Evolutionary conservation across 2,329 filamentous ascomycete genomes (phyloP).

Genomic region (Periconia sp.): DNA sequence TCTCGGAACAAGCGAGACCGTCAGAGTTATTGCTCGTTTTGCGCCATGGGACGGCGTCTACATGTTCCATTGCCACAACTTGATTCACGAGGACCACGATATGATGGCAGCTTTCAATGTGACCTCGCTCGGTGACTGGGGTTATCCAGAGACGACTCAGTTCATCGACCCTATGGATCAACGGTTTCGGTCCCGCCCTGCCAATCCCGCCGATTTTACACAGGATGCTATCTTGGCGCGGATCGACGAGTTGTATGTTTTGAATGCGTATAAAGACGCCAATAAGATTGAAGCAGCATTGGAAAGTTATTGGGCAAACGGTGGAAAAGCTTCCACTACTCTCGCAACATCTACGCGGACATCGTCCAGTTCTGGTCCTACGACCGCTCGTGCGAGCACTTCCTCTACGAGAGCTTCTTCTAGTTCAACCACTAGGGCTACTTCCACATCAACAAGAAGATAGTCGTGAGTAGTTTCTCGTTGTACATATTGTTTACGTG

Average conservation of each 20-base stretch:
- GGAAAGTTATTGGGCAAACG: constrained; percentile 29
- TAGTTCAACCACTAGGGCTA: background rate
- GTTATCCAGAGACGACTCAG: constrained; percentile 37
- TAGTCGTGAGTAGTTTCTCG: background rate
- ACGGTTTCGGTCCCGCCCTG: constrained; percentile 25
- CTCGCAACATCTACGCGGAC: constrained; percentile 12
- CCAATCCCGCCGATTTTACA: constrained; percentile 17
- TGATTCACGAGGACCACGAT: constrained; percentile 50
- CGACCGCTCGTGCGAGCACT: background rate
- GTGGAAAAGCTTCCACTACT: constrained; percentile 16
- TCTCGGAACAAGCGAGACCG: constrained; percentile 52
- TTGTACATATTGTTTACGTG: background rate
- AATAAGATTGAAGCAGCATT: constrained; percentile 28
- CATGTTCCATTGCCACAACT: constrained; percentile 53
- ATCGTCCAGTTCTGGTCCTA: background rate
- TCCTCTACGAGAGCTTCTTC: background rate
- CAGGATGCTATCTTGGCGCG: constrained; percentile 23
- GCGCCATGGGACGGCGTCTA: constrained; percentile 52
- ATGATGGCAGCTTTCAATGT: constrained; percentile 52
- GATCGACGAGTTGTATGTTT: constrained; percentile 23
- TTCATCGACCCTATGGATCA: constrained; percentile 37
- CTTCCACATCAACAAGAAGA: background rate
- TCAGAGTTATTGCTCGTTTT: constrained; percentile 34
- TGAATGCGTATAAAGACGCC: constrained; percentile 33
- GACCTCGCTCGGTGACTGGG: constrained; percentile 34